phyloP scores from a whole-genome alignment of 202 grass and related monocot genomes.

The Zoysia matrella region DNA sequence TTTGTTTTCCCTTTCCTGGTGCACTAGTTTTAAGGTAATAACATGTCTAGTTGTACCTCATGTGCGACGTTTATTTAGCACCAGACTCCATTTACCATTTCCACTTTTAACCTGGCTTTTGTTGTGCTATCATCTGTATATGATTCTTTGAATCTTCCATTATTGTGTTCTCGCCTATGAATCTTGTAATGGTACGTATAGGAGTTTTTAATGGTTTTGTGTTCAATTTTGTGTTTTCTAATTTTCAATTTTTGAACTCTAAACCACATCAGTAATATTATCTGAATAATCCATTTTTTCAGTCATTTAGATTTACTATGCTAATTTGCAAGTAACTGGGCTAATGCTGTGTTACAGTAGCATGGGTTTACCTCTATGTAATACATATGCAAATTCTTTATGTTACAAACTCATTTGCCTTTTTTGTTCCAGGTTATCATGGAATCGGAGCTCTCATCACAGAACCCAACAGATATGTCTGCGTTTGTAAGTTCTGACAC shows the following conservation, averaged over 20 bases:
- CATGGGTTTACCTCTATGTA: slow-evolving; percentile 25
- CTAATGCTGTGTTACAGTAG: no score
- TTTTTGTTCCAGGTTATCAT: slow-evolving; percentile 57
- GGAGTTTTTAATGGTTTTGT: no score
- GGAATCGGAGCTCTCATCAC: slow-evolving; percentile 74
- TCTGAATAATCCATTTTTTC: slow-evolving; percentile 3
- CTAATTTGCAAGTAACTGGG: background rate
- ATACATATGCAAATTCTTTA: background rate
- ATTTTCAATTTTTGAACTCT: background rate
- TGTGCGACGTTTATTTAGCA: slow-evolving; percentile 14
- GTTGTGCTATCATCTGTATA: background rate
- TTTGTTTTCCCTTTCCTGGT: slow-evolving; percentile 2
- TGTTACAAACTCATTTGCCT: slow-evolving; percentile 21
- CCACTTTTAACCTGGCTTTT: background rate
- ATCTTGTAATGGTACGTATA: no score
- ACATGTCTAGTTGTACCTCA: background rate
- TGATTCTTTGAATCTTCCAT: no score
- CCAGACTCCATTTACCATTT: background rate
- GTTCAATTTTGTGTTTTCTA: background rate
- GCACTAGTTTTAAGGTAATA: slow-evolving; percentile 25
- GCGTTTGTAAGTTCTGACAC: slow-evolving; percentile 72
- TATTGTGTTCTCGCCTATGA: no score
- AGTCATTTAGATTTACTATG: slow-evolving; percentile 2
- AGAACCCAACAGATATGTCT: slow-evolving; percentile 93
- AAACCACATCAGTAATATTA: background rate